Evolutionary conservation across 345 rosid genomes (phyloP), one percentile per base, ranked within the genome.

Genomic region (Alliaria petiolata): DNA sequence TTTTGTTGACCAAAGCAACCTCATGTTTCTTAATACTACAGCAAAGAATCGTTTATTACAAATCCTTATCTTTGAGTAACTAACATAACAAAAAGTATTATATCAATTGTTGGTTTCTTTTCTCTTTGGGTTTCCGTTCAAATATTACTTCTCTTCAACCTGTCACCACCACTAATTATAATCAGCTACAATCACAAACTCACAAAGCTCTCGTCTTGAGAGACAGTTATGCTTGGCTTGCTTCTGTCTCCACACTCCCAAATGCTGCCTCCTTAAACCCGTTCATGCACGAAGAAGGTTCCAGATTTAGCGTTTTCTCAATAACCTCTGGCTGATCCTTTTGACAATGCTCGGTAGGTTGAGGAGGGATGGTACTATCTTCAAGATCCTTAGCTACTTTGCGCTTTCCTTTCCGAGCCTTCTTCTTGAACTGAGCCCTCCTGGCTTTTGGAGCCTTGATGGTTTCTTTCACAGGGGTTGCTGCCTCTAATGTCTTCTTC

Each of bases 401-500:
- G 28, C 51, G 59, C 33, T 63, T 85, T 45, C 26, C 70, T 56
- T 79, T 83, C 47, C 33, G 56, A 45, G 34, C 60, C 74, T 83
- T 91, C 86, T 71, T 93, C 54, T 81, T 91, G 71, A 69, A 65
- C 68, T 85, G 85, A 9, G 77, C 75, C 78, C 76, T 88, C 82
- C 82, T 95, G 13, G 85, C 81, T 78, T 89, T 88, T 6, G 81
- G 86, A 77, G 57, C 71, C 59, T 67, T 76, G 45, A 19, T 65
- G 43, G 76, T 67, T 46, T 87, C 89, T 51, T 79, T 76, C 19
- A 69, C 40, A 2, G 67, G 79, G 60, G 20, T 47, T 15, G 66
- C 67, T 0, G 28, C 58, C 81, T 89, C 93, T 0, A 56, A 4
- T 28, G 81, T 80, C 72, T 87, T 85, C 79, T 89, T 91, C 72